phyloP scores from a whole-genome alignment of 495 filamentous ascomycete genomes.

The Penicillium manginii region DNA sequence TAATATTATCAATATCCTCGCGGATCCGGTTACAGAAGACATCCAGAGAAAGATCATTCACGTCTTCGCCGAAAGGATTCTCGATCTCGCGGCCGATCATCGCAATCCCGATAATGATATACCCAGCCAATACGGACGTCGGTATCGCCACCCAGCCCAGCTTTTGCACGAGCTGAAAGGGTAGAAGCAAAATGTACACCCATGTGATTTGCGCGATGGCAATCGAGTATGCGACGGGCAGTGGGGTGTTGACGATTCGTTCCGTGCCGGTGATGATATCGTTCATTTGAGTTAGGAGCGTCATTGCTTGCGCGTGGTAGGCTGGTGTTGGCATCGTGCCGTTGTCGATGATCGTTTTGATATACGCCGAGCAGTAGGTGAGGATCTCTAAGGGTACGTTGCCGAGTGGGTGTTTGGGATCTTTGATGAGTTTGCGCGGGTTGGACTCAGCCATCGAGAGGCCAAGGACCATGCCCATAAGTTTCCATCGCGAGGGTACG shows the following conservation, averaged over 20 bases:
- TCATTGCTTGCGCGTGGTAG: background rate
- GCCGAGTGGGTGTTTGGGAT: background rate
- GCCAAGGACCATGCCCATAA: background rate
- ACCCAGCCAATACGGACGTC: too few species aligned
- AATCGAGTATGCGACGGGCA: background rate
- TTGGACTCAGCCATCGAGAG: background rate
- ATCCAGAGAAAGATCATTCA: too few species aligned
- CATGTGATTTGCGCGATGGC: background rate
- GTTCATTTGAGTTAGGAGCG: too few species aligned
- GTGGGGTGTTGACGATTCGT: background rate
- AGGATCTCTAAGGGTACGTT: background rate
- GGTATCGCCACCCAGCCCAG: background rate
- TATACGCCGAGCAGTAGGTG: background rate
- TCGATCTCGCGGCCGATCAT: too few species aligned
- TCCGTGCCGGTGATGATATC: background rate
- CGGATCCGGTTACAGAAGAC: too few species aligned
- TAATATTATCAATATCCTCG: too few species aligned
- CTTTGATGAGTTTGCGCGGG: background rate
- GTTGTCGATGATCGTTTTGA: background rate
- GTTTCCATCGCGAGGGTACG: too few species aligned
- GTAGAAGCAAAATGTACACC: background rate
- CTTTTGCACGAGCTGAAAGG: background rate
- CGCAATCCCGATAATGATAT: too few species aligned
- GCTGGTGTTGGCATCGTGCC: background rate
- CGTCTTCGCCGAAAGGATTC: too few species aligned